A percentile compares a stretch with the other conserved stretches of the same genome.
Evolutionary conservation across 2,329 filamentous ascomycete species (phyloP).

Genomic region (Daldinia eschscholtzii): DNA sequence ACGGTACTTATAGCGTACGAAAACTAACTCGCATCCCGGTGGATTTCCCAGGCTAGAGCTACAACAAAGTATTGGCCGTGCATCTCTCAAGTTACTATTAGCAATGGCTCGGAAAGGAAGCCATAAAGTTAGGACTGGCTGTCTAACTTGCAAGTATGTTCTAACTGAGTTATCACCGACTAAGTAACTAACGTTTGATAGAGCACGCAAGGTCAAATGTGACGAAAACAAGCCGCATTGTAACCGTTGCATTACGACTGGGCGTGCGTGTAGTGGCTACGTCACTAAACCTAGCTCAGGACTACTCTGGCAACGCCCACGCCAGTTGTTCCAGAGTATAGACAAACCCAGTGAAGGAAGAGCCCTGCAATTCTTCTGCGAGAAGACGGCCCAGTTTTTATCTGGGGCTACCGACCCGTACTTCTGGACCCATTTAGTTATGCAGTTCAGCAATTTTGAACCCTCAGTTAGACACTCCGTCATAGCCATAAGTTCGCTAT

Average conservation of each 20-base stretch:
- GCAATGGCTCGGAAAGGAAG: constrained; percentile 49
- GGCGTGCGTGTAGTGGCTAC: constrained; percentile 53
- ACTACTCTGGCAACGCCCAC: constrained; percentile 55
- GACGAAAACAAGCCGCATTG: constrained; percentile 49
- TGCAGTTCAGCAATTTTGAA: constrained; percentile 56
- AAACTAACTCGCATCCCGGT: constrained; percentile 14
- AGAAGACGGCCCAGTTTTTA: constrained; percentile 53
- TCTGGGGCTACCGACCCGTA: constrained; percentile 55
- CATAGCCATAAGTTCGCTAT: constrained; percentile 57
- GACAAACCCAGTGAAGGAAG: constrained; percentile 51
- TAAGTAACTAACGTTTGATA: constrained; percentile 23
- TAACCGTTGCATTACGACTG: constrained; percentile 48
- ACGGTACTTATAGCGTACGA: constrained; percentile 3
- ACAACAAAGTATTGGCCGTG: neutral
- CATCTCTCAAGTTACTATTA: neutral
- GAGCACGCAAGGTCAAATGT: constrained; percentile 50
- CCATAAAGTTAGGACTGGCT: constrained; percentile 49
- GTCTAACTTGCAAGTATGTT: constrained; percentile 42
- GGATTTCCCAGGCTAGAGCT: constrained; percentile 23
- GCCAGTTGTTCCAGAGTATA: constrained; percentile 47
- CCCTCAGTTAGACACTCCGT: constrained; percentile 56
- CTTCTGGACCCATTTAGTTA: constrained; percentile 58
- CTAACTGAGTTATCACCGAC: neutral
- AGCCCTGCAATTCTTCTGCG: constrained; percentile 56
- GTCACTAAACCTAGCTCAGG: constrained; percentile 36